Base-by-base conservation (phyloP, 139 green algal genomes). In the Chlamydomonas schloesseri region DNA sequence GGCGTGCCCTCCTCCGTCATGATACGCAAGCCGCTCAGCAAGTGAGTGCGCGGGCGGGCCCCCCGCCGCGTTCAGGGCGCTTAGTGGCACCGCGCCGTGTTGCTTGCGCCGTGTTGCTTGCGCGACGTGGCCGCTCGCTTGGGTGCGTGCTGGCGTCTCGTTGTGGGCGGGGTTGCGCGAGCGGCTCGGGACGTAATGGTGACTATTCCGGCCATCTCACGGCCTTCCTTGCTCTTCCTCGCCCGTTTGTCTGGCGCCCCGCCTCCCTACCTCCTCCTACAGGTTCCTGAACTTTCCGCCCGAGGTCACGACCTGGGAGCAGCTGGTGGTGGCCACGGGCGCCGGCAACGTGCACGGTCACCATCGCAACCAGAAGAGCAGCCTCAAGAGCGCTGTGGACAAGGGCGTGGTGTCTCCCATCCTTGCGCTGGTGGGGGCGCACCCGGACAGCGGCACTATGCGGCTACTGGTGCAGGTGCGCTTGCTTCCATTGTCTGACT, bases 371-470 rank as follows among this genome's bases (percentile, higher is more conserved):
- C 37, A 84, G 78, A 70, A 70, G 37, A 36, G 78, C 23, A 64
- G 37, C 11, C 78, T 84, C 64, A 84, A 84, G 64, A 37, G 33
- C 28, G 37, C 8, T 42, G 14, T 17, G 20, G 29, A 14, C 42
- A 29, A 33, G 3, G 46, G 33, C 29, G 6, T 34, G 15, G 47
- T 84, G 18, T 65, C 62, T 29, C 78, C 62, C 13, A 17, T 33
- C 11, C 20, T 70, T 11, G 53, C 70, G 6, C 72, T 81, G 53
- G 57, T 72, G 5, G 81, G 81, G 11, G 57, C 81, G 15, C 81
- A 87, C 71, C 81, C 81, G 10, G 81, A 87, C 58, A 34, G n/a
- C 15, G 81, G 81, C 55, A 87, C 81, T 55, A 87, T 80, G 81
- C 70, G 71, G n/a, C 65, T 87, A 0, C 46, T 81, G 29, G 15